These are phyloP conservation scores for Camellia japonica DNA, from an alignment of 148 eudicot species.

Conservation along the genomic window DNA sequence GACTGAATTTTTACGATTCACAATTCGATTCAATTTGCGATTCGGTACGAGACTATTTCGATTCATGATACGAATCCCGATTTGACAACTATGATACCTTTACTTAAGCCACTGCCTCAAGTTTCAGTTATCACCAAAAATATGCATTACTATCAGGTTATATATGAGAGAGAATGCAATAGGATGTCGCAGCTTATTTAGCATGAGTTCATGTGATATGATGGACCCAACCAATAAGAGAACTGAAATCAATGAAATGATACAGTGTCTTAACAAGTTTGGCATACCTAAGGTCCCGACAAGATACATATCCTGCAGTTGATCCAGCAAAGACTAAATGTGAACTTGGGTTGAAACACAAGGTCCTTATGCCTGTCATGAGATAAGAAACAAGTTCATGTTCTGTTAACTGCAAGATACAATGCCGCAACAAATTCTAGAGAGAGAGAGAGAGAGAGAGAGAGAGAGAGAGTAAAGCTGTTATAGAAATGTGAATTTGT, in stretches of 20 bases:
- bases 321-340: constrained; percentile 66
- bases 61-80: too few relatives aligned
- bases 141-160: background rate
- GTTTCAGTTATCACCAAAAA: background rate
- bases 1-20: too few relatives aligned
- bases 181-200: background rate
- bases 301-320: constrained; percentile 53
- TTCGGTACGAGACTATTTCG: too few relatives aligned
- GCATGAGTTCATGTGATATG: background rate
- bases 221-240: background rate
- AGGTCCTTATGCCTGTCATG: constrained; percentile 49
- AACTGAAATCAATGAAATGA: background rate
- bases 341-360: constrained; percentile 65
- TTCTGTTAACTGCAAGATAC: background rate
- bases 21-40: too few relatives aligned
- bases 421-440: background rate
- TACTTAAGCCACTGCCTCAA: background rate
- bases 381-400: background rate
- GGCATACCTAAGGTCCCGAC: constrained; percentile 86
- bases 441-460: too few relatives aligned
- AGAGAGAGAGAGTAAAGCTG: too few relatives aligned
- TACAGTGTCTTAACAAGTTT: background rate
- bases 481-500: too few relatives aligned
- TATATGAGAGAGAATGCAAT: background rate
- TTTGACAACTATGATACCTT: too few relatives aligned